Base-by-base conservation (phyloP, 1,284 basidiomycete genomes). In the Xerocomus nothofagi region DNA sequence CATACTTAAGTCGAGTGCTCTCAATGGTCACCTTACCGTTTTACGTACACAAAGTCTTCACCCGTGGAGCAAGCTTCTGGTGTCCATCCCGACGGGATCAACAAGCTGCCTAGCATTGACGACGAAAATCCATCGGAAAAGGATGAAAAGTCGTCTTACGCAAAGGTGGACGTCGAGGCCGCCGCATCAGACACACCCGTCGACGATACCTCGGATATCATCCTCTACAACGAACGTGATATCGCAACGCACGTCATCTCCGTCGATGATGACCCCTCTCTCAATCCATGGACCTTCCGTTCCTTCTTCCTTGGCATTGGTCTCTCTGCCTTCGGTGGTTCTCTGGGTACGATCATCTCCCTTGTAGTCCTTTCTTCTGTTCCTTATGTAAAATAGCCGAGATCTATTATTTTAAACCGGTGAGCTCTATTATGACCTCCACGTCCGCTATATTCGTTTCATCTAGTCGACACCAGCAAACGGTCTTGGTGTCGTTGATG, bases 401-500 rank as follows among this genome's bases (percentile, higher is more conserved):
- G 42, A 82, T 84, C 27, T 82, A 82, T 57, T 84, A 82, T 48
- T 84, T 84, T 66, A 82, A 82, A 71, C 80, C 80, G 3, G 65
- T 69, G 32, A 43, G 55, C 6, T 3, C 27, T 1, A 3, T 31
- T 20, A 20, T 18, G 2, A 10, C 18, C 24, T 11, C 24, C 3
- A n/a, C 18, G 21, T 23, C 9, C 15, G 2, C 20, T 15, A 3
- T 21, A 8, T n/a, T n/a, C n/a, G n/a, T n/a, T 45, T 47, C 12
- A 47, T 47, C n/a, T 34, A 6, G 2, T 27, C 4, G 3, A 39
- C 26, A 0, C 11, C 12, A 67, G 71, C 78, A 80, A 75, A 75
- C 71, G 46, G 77, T 71, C 62, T 69, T 60, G 56, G 82, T 73
- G 48, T 86, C 71, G 1, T 68, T 68, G 40, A 67, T 70, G 68